phyloP scores from a whole-genome alignment of 1,284 basidiomycete species.

The Ganoderma resinaceum region DNA sequence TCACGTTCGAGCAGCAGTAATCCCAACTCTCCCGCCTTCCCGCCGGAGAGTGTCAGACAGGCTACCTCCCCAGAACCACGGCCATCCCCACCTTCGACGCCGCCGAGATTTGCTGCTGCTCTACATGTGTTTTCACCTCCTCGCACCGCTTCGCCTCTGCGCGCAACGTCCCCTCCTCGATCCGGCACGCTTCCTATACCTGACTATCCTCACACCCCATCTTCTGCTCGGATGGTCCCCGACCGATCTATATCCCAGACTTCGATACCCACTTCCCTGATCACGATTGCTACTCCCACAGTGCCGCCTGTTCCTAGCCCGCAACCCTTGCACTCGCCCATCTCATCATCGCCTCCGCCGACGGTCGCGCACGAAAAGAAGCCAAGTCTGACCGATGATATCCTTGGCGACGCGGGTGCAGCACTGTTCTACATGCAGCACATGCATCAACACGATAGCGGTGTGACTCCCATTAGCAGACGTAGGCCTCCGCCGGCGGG shows the following conservation, averaged over 20 bases:
- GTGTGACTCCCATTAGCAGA: constrained; percentile 25
- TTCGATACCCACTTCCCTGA: constrained; percentile 27
- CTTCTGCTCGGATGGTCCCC: constrained; percentile 25
- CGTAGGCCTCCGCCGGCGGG: constrained; percentile 30
- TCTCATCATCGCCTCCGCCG: constrained; percentile 13
- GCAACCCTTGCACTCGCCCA: background rate
- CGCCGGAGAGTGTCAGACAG: constrained; percentile 25
- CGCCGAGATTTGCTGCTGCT: constrained; percentile 21
- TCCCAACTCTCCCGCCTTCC: constrained; percentile 22
- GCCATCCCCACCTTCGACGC: constrained; percentile 16
- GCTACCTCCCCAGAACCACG: constrained; percentile 30
- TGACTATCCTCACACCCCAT: constrained; percentile 12
- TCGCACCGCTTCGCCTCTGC: constrained; percentile 22
- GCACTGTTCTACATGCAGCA: constrained; percentile 76
- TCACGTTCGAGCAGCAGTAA: constrained; percentile 30
- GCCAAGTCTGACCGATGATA: constrained; percentile 37
- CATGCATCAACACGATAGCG: constrained; percentile 45
- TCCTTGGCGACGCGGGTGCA: constrained; percentile 61
- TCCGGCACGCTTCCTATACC: constrained; percentile 5
- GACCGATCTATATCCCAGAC: constrained; percentile 27
- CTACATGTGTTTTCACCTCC: constrained; percentile 19
- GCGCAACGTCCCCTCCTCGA: constrained; percentile 16
- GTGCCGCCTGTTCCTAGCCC: constrained; percentile 1
- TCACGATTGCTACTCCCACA: constrained; percentile 22
- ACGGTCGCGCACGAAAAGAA: constrained; percentile 23